Evolutionary conservation across 805 yeast species (phyloP).

Genomic region (Metschnikowia peoriensis): DNA sequence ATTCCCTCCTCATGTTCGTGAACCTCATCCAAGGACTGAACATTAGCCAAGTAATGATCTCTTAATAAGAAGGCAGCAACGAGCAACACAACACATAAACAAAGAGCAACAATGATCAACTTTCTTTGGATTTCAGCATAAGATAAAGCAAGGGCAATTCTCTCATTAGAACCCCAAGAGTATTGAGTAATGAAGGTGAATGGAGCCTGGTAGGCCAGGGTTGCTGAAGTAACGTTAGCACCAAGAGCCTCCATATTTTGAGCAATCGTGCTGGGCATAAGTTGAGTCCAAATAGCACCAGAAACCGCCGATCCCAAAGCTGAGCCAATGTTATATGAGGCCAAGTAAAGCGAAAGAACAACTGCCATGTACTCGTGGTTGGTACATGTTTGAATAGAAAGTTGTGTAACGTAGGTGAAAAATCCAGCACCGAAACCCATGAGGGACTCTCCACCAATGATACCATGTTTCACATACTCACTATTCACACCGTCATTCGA

Average conservation of each 20-base stretch:
- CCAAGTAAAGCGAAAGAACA: conserved; percentile 53
- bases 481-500: conserved; percentile 36
- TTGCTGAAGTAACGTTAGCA: conserved; percentile 27
- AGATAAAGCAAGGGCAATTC: conserved; percentile 55
- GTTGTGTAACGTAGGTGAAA: conserved; percentile 64
- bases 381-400: conserved; percentile 56
- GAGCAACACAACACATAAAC: conserved; percentile 54
- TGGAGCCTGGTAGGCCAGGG: conserved; percentile 48
- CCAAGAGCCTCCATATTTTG: conserved; percentile 27
- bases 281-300: conserved; percentile 71
- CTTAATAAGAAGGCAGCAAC: conserved; percentile 48
- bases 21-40: conserved; percentile 27
- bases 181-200: conserved; percentile 45
- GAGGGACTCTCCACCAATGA: conserved; percentile 62
- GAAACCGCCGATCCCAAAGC: conserved; percentile 63
- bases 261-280: conserved; percentile 45
- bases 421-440: conserved; percentile 75
- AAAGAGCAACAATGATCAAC: conserved; percentile 53
- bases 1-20: conserved; percentile 18
- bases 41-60: conserved; percentile 46
- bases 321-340: conserved; percentile 60
- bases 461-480: conserved; percentile 42
- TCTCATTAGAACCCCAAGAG: conserved; percentile 63
- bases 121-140: conserved; percentile 60
- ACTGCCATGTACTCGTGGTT: conserved; percentile 66